phyloP scores from a whole-genome alignment of 768 basidiomycete genomes.

The Hericium alpestre region DNA sequence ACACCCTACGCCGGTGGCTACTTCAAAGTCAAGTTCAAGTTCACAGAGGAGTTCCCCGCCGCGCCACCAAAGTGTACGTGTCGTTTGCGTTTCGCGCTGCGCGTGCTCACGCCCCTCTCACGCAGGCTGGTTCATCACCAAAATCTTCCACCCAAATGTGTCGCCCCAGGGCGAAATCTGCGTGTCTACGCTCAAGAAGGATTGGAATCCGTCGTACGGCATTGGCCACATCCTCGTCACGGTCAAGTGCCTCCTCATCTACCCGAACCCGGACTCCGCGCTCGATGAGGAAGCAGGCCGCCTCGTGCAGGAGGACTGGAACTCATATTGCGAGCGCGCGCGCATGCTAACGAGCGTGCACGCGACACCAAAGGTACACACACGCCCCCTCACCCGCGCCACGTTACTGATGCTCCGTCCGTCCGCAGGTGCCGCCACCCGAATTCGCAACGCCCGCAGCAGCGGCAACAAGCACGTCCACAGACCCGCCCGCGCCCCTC shows the following conservation, averaged over 20 bases:
- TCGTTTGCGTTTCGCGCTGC: background rate
- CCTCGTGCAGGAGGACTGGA: conserved; percentile 80
- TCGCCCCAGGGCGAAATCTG: conserved; percentile 86
- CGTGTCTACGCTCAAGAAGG: conserved; percentile 94
- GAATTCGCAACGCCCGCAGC: conserved; percentile 43
- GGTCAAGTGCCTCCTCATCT: conserved; percentile 91
- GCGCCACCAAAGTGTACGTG: conserved; percentile 84
- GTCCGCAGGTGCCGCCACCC: conserved; percentile 33
- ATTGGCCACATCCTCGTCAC: conserved; percentile 87
- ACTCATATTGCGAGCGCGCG: conserved; percentile 77
- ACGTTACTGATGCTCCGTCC: background rate
- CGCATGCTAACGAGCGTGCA: conserved; percentile 86
- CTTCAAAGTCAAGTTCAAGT: conserved; percentile 71
- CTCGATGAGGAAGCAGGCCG: conserved; percentile 95
- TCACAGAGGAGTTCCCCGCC: conserved; percentile 89
- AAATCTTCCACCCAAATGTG: conserved; percentile 97
- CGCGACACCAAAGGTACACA: conserved; percentile 63
- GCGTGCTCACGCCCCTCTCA: background rate
- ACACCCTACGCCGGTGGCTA: conserved; percentile 68
- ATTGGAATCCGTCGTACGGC: conserved; percentile 89
- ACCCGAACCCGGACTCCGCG: conserved; percentile 93
- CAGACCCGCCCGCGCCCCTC: conserved; percentile 19
- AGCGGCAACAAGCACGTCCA: conserved; percentile 16
- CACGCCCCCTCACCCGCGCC: background rate
- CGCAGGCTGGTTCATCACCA: conserved; percentile 80